Conservation (phyloP, 352 stramenopile species). For the Pythium angustatum region DNA sequence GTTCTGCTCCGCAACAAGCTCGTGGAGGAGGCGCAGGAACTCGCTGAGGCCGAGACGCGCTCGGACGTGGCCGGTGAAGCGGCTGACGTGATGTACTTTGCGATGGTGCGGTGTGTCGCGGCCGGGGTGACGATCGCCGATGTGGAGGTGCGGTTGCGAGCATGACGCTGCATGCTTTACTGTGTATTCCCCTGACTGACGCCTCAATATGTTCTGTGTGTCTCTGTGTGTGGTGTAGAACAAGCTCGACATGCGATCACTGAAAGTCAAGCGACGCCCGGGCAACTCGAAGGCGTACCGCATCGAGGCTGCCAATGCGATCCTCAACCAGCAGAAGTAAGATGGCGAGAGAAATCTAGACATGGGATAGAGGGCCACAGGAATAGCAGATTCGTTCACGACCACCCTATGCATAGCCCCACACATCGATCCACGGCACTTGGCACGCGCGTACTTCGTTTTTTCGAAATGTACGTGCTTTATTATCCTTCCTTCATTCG, state of each 20-base stretch:
- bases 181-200: no score
- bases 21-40: slow-evolving; percentile 95
- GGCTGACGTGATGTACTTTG: slow-evolving; percentile 97
- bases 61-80: slow-evolving; percentile 93
- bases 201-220: no score
- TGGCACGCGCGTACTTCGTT: no score
- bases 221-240: slow-evolving; percentile 41
- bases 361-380: no score
- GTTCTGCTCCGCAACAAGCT: slow-evolving; percentile 94
- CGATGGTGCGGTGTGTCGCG: slow-evolving; percentile 91
- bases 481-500: slow-evolving; percentile 22
- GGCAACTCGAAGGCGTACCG: slow-evolving; percentile 89
- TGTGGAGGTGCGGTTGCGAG: slow-evolving; percentile 58
- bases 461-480: slow-evolving; percentile 22
- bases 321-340: slow-evolving; percentile 54
- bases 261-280: slow-evolving; percentile 91
- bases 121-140: slow-evolving; percentile 92
- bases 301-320: slow-evolving; percentile 77
- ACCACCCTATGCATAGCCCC: no score
- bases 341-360: not conserved
- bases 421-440: no score
- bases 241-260: slow-evolving; percentile 90
- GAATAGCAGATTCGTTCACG: no score
- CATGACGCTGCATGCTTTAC: not conserved
- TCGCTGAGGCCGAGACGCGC: slow-evolving; percentile 84